Evolutionary conservation across 2,329 filamentous ascomycete genomes (phyloP).

Genomic region (Trichophyton mentagrophytes): DNA sequence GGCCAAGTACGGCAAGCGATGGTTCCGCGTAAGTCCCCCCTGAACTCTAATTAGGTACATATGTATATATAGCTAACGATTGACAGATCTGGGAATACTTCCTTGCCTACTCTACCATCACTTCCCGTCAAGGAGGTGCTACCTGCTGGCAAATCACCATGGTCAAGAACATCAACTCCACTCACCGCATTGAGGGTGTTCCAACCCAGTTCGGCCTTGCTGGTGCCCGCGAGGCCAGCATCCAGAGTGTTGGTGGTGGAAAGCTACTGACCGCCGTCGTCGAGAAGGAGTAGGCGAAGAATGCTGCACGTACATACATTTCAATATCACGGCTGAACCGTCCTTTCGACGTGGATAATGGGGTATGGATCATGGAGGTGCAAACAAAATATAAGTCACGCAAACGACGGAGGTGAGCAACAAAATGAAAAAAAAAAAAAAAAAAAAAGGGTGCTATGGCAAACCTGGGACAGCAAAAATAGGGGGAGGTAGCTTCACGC

Average conservation of each 20-base stretch:
- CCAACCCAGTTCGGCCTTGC: conserved; percentile 54
- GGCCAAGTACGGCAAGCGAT: conserved; percentile 87
- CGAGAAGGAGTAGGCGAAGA: not conserved
- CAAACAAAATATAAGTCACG: not conserved
- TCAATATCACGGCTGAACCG: not conserved
- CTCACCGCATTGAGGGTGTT: conserved; percentile 67
- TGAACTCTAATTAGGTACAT: not conserved
- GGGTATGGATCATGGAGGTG: not conserved
- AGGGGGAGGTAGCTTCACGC: not conserved
- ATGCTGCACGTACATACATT: not conserved
- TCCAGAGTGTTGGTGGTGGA: conserved; percentile 24
- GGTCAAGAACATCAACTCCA: conserved; percentile 83
- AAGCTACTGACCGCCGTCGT: conserved; percentile 10
- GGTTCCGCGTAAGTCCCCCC: conserved; percentile 66
- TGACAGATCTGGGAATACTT: conserved; percentile 79
- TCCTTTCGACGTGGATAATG: not conserved
- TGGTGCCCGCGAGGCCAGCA: conserved; percentile 47
- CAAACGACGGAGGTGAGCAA: too few relatives aligned
- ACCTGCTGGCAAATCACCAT: conserved; percentile 78
- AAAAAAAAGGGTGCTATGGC: not conserved
- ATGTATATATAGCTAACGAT: not conserved
- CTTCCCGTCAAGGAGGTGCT: conserved; percentile 68
- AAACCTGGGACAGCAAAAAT: not conserved
- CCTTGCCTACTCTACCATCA: conserved; percentile 73
- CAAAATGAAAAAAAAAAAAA: too few relatives aligned